These are phyloP conservation scores for Pythium apleroticum DNA, from an alignment of 352 stramenopile species.

Conservation along the genomic window DNA sequence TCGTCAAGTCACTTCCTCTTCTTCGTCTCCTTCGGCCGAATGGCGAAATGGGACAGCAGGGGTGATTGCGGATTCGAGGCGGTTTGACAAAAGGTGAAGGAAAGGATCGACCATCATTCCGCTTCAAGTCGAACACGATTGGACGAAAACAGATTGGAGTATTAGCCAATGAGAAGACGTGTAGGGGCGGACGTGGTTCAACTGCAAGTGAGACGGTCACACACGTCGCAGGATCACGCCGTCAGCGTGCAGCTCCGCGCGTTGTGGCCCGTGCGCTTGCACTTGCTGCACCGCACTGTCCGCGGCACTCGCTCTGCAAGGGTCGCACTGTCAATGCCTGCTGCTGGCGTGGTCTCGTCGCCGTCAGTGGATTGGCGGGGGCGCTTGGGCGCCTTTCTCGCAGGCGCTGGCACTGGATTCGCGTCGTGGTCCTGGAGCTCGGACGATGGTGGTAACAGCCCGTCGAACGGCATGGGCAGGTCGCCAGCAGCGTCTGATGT, in stretches of 20 bases:
- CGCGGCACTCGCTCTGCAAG: conserved; percentile 3
- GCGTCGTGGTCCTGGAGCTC: not conserved
- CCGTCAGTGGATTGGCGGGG: not conserved
- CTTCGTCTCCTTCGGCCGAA: not conserved
- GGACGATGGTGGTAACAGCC: not conserved
- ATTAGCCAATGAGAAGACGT: conserved; percentile 21
- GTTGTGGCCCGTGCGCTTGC: conserved; percentile 48
- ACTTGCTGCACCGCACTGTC: conserved; percentile 48
- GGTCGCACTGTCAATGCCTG: not conserved
- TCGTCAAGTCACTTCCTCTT: conserved; percentile 2
- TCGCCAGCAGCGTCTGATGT: not conserved
- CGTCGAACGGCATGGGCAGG: not conserved
- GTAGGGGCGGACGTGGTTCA: no score
- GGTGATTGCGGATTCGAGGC: conserved; percentile 22
- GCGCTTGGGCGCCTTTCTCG: not conserved
- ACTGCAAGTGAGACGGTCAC: no score
- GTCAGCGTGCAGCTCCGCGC: conserved; percentile 39
- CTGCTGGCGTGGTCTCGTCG: not conserved
- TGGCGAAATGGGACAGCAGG: not conserved
- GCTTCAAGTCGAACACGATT: conserved; percentile 27
- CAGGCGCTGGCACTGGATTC: not conserved
- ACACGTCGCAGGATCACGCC: not conserved
- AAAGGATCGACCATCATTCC: conserved; percentile 22
- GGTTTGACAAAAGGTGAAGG: not conserved
- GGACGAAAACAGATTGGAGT: conserved; percentile 16